These are phyloP conservation scores for Neurospora sp. DNA, from an alignment of 495 filamentous ascomycete species.

Conservation along the genomic window DNA sequence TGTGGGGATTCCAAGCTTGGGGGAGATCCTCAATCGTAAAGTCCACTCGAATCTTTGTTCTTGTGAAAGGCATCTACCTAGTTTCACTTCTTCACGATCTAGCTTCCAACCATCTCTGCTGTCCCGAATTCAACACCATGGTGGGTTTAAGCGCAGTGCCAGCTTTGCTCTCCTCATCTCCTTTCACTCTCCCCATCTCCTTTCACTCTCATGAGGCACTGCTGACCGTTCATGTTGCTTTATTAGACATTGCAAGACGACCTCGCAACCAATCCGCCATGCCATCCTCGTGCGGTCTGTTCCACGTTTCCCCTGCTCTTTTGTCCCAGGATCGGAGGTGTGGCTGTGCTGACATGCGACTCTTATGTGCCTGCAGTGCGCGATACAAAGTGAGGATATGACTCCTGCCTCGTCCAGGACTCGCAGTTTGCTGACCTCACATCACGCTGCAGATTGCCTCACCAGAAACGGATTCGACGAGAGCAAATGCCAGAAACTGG, in stretches of 20 bases:
- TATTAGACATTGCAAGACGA: conserved; percentile 49
- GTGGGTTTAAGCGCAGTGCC: conserved; percentile 4
- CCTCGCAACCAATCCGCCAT: conserved; percentile 65
- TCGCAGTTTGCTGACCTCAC: conserved; percentile 7
- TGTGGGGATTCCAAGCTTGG: not conserved
- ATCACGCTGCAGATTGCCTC: conserved; percentile 54
- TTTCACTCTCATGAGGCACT: not conserved
- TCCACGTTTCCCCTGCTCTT: not conserved
- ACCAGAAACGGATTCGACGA: conserved; percentile 80
- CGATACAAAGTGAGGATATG: conserved; percentile 62
- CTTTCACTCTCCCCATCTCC: not conserved
- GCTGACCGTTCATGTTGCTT: not conserved
- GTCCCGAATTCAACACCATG: not conserved
- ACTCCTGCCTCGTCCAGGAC: conserved; percentile 2
- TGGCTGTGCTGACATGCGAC: conserved; percentile 3
- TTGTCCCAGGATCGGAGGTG: not conserved
- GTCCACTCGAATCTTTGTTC: not conserved
- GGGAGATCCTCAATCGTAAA: not conserved
- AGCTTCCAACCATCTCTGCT: not conserved
- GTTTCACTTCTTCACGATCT: not conserved
- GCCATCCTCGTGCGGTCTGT: conserved; percentile 80
- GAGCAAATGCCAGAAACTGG: conserved; percentile 65
- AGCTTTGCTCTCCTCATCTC: not conserved
- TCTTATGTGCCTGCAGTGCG: conserved; percentile 46
- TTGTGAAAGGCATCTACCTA: not conserved